Base-by-base conservation (phyloP, 2,329 filamentous ascomycete species). In the Arthrobotrys megalospora region DNA sequence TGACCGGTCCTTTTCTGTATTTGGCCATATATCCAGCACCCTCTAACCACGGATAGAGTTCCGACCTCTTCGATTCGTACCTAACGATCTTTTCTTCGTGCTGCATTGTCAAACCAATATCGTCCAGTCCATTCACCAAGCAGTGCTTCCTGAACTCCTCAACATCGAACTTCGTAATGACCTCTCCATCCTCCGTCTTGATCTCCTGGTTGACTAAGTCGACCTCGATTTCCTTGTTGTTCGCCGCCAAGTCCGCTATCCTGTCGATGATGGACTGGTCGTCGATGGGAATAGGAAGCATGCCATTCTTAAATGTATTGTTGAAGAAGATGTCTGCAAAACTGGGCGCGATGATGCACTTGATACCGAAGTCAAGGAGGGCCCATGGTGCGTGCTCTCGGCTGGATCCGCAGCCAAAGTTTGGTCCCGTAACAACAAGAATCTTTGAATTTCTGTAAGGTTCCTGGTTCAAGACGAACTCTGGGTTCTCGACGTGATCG, bases 231-330 rank as follows among this genome's bases (percentile, higher is more conserved):
- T 97, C 94, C 75, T 89, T 89, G 72, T 93, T 93, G 2, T 92
- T 92, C 43, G 88, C 88, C 38, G 94, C 94, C 85, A 96, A 93
- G 28, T 87, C 89, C 43, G 92, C 91, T 80, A 98, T 90, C 79
- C 87, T 88, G 50, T 92, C 88, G 3, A 97, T 86, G 36, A 89
- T 87, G 0, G 85, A 87, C 80, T 90, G 85, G 84, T 95, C 90
- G 36, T 88, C 86, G 83, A 98, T 92, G 76, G 88, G 86, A 79
- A 98, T 90, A 58, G 95, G 94, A 80, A 98, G 87, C 96, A 98
- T 98, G 86, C 95, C 95, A 87, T 99, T 99, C 89, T 99, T 98
- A 89, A 97, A 98, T n/a, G 92, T 96, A 88, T 99, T 99, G 90
- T 97, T 97, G 90, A 95, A 96, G 90, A 97, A 97, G 85, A 99